Evolutionary conservation across 345 rosid genomes (phyloP).

Genomic region (Citrus trifoliata): DNA sequence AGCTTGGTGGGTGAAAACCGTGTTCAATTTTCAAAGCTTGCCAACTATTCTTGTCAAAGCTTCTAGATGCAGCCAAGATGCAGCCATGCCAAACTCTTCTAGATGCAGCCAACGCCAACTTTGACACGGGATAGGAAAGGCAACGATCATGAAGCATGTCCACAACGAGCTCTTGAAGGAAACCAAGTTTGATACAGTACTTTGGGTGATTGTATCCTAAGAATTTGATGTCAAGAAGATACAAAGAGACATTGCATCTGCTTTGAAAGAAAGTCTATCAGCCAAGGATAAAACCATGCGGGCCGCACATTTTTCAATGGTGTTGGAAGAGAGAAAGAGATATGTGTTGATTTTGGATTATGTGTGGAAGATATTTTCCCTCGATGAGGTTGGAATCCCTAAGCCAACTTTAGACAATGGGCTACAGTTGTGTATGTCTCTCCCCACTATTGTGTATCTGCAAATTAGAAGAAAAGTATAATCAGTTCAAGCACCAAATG

Average conservation of each 20-base stretch:
- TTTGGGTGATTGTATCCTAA: conserved; percentile 19
- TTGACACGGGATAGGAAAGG: no score
- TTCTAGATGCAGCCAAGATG: no score
- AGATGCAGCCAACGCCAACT: no score
- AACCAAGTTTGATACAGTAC: not conserved
- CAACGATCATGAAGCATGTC: no score
- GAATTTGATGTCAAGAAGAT: not conserved
- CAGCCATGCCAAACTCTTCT: no score
- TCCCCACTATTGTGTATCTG: conserved; percentile 72
- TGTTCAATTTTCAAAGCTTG: no score
- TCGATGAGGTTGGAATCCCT: conserved; percentile 15
- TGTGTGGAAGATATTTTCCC: not conserved
- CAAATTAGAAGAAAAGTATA: not conserved
- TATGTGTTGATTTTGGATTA: conserved; percentile 25
- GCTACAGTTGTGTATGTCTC: no score
- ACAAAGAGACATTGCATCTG: conserved; percentile 11
- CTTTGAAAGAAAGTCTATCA: not conserved
- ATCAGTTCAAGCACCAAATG: not conserved
- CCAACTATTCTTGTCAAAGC: no score
- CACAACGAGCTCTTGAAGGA: no score
- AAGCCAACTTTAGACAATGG: not conserved
- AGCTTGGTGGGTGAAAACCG: no score
- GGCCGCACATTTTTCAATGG: conserved; percentile 2
- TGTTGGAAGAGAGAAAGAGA: not conserved
- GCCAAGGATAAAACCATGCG: not conserved